A percentile compares a stretch with the other conserved stretches of the same genome.
These are phyloP conservation scores for Pulveroboletus sp. DNA, from an alignment of 768 basidiomycete species.

Conservation along the genomic window DNA sequence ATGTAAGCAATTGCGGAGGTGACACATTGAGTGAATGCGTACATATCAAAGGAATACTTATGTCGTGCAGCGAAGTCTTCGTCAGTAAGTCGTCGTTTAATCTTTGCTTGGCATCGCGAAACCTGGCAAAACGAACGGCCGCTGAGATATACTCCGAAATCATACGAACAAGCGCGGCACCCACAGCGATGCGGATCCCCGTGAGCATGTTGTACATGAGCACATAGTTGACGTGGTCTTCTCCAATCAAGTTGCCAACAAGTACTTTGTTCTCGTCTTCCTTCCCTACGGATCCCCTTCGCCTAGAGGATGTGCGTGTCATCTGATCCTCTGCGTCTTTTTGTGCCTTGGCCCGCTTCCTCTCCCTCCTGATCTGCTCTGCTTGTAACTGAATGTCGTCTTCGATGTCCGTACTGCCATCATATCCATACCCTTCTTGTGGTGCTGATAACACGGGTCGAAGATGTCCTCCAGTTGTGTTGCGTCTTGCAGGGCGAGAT, in stretches of 20 bases:
- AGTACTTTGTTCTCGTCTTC: conserved; percentile 55
- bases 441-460: conserved; percentile 27
- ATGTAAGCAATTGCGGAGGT: not conserved
- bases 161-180: conserved; percentile 22
- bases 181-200: conserved; percentile 89
- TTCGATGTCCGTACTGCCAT: conserved; percentile 36
- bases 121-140: conserved; percentile 46
- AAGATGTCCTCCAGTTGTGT: conserved; percentile 60
- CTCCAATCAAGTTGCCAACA: conserved; percentile 96
- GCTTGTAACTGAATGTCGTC: conserved; percentile 82
- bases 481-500: conserved; percentile 50
- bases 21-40: conserved; percentile 26
- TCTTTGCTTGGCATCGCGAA: conserved; percentile 94
- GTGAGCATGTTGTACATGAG: conserved; percentile 99
- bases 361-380: conserved; percentile 78
- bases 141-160: conserved; percentile 2
- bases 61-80: conserved; percentile 87
- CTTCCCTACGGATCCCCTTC: conserved; percentile 19
- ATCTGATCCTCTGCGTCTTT: conserved; percentile 58
- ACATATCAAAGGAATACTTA: conserved; percentile 98
- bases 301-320: conserved; percentile 30
- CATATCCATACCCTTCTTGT: conserved; percentile 35
- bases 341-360: conserved; percentile 68
- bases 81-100: conserved; percentile 74
- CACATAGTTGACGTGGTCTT: conserved; percentile 97